Evolutionary conservation across 2,329 filamentous ascomycete species (phyloP), one percentile per base, ranked within the genome.

Genomic region (Fusarium cicatricum): DNA sequence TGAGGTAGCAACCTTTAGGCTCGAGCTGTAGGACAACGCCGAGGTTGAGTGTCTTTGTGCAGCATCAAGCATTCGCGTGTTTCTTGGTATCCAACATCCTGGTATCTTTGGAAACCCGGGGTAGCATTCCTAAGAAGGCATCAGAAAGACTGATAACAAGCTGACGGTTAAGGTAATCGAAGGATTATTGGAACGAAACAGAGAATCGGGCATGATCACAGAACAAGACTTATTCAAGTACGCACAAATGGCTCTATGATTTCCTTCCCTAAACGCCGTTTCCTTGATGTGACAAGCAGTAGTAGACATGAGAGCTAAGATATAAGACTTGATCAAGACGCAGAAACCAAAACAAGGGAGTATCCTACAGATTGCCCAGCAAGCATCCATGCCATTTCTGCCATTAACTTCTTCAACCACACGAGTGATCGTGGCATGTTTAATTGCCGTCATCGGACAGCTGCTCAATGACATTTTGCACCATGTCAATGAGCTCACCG

Each of bases 1-100:
- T 74, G 92, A 97, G 79, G 90, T 97, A 54, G 91, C 88, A 16
- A 95, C 91, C 2, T 95, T 85, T 73, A 85, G 89, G 70, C 77
- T 94, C 61, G 75, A 82, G 66, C 65, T 83, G 37, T 82, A 78
- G 75, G 62, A 63, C 38, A 61, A 60, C 14, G 56, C 64, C 32
- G 67, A 73, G 36, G 60, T 52, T 40, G 58, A 66, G 37, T 70
- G 70, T 40, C 49, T 58, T 31, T 75, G 69, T 39, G 55, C 59
- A 14, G 50, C 41, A 11, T 54, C 62, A 26, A 55, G 47, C 23
- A 55, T 68, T 39, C 52, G 52, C 12, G 45, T 69, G 11, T 45
- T 60, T 38, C 32, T 68, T 31, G 47, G 56, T 16, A 32, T 56
- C 52, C 62, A 36, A 64, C 16, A 7, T 14, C 4, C 5, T 12